Percentiles rank a stretch among this genome's conserved stretches.
Evolutionary conservation across 371 early-diverging fungal species (phyloP).

Genomic region (Zychaea mexicana): DNA sequence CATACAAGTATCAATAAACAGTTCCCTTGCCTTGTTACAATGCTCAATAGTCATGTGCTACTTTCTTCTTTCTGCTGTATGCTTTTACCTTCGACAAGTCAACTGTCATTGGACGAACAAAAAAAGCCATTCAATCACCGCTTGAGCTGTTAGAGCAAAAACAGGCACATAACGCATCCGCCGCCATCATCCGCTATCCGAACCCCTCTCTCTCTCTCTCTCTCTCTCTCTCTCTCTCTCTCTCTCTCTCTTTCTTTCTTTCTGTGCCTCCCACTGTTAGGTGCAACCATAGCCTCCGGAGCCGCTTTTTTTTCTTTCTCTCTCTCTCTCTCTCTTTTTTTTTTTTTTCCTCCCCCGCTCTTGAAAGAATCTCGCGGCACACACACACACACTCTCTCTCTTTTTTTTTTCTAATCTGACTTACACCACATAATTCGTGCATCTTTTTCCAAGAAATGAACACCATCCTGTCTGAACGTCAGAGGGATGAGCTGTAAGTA

Average conservation of each 20-base stretch:
- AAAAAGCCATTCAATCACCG: too few relatives aligned
- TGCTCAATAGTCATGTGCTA: too few relatives aligned
- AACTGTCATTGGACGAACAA: too few relatives aligned
- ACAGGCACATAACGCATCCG: too few relatives aligned
- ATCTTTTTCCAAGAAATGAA: constrained; percentile 39
- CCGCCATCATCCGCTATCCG: too few relatives aligned
- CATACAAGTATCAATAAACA: too few relatives aligned
- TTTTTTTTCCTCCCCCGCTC: not conserved
- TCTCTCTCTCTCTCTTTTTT: not conserved
- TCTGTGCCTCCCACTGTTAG: not conserved
- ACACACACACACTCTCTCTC: not conserved
- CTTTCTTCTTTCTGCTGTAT: too few relatives aligned
- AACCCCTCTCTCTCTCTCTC: not conserved
- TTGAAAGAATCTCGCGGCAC: not conserved
- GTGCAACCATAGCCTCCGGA: not conserved
- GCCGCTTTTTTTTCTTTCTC: not conserved
- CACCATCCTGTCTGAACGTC: constrained; percentile 69
- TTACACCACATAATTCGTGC: too few relatives aligned
- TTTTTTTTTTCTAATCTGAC: not conserved
- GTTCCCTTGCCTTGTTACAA: too few relatives aligned
- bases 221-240: not conserved
- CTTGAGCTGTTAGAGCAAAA: too few relatives aligned
- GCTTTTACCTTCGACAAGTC: too few relatives aligned
- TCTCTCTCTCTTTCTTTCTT: not conserved
- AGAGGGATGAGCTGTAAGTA: constrained; percentile 76